Conservation (phyloP, 1,284 basidiomycete species). For the Trichosporon ovoides region DNA sequence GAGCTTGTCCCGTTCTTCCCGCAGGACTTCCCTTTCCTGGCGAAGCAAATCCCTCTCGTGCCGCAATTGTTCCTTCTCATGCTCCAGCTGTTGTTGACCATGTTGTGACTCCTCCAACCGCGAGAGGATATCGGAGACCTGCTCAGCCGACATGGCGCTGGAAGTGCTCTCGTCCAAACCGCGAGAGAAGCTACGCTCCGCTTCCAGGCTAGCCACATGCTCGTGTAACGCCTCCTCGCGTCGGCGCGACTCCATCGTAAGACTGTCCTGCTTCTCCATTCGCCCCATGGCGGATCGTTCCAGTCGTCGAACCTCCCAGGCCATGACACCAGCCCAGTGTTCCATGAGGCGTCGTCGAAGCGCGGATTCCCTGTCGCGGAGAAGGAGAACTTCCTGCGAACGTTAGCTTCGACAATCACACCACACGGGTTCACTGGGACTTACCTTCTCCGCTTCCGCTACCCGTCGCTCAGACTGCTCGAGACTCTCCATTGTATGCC, state of each 20-base stretch:
- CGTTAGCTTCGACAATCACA: slow-evolving; percentile 1
- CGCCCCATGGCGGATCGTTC: slow-evolving; percentile 22
- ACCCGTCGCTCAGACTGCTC: slow-evolving; percentile 47
- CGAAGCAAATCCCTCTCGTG: background rate
- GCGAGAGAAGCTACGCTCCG: slow-evolving; percentile 16
- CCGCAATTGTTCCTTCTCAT: background rate
- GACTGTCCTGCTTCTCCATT: slow-evolving; percentile 7
- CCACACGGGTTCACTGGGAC: background rate
- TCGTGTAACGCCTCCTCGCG: slow-evolving; percentile 27
- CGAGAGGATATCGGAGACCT: background rate
- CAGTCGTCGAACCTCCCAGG: slow-evolving; percentile 48
- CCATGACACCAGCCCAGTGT: slow-evolving; percentile 49
- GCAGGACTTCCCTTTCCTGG: background rate
- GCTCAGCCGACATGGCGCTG: slow-evolving; percentile 7
- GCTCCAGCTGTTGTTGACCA: background rate
- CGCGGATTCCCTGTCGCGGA: slow-evolving; percentile 42
- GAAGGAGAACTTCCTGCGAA: slow-evolving; percentile 42
- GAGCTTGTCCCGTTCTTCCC: background rate
- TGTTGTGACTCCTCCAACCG: background rate
- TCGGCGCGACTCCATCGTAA: slow-evolving; percentile 13
- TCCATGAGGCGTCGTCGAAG: slow-evolving; percentile 46
- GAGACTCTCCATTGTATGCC: slow-evolving; percentile 47
- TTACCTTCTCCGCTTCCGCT: slow-evolving; percentile 47
- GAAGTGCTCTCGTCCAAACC: background rate
- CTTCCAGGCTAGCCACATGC: slow-evolving; percentile 14